Evolutionary conservation across 2,329 filamentous ascomycete species (phyloP).

Genomic region (Xylaria sp.): DNA sequence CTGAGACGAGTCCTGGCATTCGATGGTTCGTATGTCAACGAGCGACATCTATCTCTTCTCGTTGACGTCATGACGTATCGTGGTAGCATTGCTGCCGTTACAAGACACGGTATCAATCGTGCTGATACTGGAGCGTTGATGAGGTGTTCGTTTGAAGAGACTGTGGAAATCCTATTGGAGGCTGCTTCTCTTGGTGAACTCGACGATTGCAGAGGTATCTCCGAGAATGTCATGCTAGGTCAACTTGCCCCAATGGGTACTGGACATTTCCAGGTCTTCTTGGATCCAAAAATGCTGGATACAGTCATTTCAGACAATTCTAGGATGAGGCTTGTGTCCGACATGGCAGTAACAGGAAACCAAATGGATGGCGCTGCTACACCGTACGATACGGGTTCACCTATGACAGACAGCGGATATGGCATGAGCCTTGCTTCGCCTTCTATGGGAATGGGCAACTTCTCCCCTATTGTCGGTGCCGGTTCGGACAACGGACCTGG

Average conservation of each 20-base stretch:
- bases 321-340: slow-evolving; percentile 82
- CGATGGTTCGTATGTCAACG: slow-evolving; percentile 99
- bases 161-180: slow-evolving; percentile 96
- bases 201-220: slow-evolving; percentile 97
- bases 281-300: slow-evolving; percentile 95
- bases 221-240: slow-evolving; percentile 98
- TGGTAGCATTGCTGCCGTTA: slow-evolving; percentile 93
- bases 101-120: slow-evolving; percentile 97
- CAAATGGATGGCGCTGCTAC: slow-evolving; percentile 87
- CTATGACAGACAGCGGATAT: slow-evolving; percentile 77
- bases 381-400: slow-evolving; percentile 90
- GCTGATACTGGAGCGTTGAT: slow-evolving; percentile 97
- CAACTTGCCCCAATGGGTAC: slow-evolving; percentile 98
- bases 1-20: slow-evolving; percentile 94
- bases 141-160: slow-evolving; percentile 99
- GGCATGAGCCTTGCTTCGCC: slow-evolving; percentile 69
- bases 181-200: slow-evolving; percentile 94
- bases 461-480: slow-evolving; percentile 80
- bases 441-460: slow-evolving; percentile 64
- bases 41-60: slow-evolving; percentile 93
- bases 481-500: slow-evolving; percentile 77
- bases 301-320: slow-evolving; percentile 94
- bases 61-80: slow-evolving; percentile 98
- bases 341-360: slow-evolving; percentile 78
- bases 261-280: slow-evolving; percentile 90